Percentiles rank a stretch among this genome's conserved stretches.
These are phyloP conservation scores for Lichtheimia corymbifera DNA, from an alignment of 371 early-diverging fungal species.

Conservation along the genomic window DNA sequence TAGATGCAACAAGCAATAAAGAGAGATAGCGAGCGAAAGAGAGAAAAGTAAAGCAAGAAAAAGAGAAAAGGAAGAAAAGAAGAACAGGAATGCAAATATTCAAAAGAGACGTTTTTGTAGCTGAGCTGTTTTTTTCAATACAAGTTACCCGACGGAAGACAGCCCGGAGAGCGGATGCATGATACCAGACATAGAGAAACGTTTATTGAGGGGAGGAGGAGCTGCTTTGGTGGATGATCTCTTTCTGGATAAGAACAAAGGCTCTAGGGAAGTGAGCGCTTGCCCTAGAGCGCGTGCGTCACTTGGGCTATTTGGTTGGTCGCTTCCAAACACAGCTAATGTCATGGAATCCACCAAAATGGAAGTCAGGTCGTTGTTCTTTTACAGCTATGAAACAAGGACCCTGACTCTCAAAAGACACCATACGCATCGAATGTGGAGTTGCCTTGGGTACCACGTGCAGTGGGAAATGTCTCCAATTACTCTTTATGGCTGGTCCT, in stretches of 20 bases:
- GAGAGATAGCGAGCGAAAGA: conserved; percentile 14
- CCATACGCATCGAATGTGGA: conserved; percentile 3
- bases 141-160: neutral
- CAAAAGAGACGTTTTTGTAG: conserved; percentile 2
- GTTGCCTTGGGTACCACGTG: conserved; percentile 4
- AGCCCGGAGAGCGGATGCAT: neutral
- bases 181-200: neutral
- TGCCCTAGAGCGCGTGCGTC: conserved; percentile 6
- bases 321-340: conserved; percentile 13
- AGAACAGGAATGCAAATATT: conserved; percentile 4
- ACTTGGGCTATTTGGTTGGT: conserved; percentile 13
- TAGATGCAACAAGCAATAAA: neutral
- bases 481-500: no score
- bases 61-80: conserved; percentile 10
- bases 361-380: conserved; percentile 4
- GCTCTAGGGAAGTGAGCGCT: neutral
- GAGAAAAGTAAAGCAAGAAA: conserved; percentile 9
- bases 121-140: no score
- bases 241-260: no score
- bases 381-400: conserved; percentile 12
- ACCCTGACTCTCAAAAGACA: conserved; percentile 4
- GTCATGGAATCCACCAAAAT: conserved; percentile 7
- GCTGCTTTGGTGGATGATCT: neutral
- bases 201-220: neutral
- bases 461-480: neutral